These are phyloP conservation scores for Apiosordaria backusii DNA, from an alignment of 495 filamentous ascomycete species.

Conservation along the genomic window DNA sequence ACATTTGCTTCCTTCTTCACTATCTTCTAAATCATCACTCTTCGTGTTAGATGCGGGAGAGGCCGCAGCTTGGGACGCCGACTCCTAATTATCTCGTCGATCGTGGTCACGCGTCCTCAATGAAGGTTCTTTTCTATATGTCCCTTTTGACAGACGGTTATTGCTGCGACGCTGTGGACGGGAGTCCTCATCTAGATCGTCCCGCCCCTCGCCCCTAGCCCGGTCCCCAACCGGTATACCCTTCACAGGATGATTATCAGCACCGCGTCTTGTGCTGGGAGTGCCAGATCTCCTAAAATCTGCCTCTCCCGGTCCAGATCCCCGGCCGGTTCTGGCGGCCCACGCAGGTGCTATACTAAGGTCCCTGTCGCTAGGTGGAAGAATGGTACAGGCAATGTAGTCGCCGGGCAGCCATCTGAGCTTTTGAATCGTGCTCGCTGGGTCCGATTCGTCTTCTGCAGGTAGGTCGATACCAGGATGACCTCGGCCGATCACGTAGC, in stretches of 20 bases:
- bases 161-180: not conserved
- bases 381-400: slow-evolving; percentile 75
- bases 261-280: not conserved
- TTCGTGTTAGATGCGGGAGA: too few species aligned
- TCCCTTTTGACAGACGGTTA: not conserved
- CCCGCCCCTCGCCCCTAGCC: not conserved
- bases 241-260: not conserved
- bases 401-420: slow-evolving; percentile 83
- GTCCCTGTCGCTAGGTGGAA: slow-evolving; percentile 64
- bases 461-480: slow-evolving; percentile 11
- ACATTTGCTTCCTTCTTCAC: too few species aligned
- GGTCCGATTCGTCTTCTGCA: not conserved
- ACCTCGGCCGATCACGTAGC: slow-evolving; percentile 61
- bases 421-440: slow-evolving; percentile 68
- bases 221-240: not conserved
- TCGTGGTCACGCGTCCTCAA: not conserved
- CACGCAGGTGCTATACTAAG: slow-evolving; percentile 64
- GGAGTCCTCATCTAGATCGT: not conserved
- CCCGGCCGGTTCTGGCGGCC: slow-evolving; percentile 36
- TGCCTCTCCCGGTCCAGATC: slow-evolving; percentile 36
- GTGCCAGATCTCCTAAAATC: too few species aligned
- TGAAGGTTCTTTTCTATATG: not conserved
- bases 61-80: not conserved
- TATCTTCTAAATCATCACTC: too few species aligned
- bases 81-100: not conserved